Evolutionary conservation across 192 early-diverging fungal species (phyloP), one percentile per base, ranked within the genome.

Genomic region (Coemansia sp.): DNA sequence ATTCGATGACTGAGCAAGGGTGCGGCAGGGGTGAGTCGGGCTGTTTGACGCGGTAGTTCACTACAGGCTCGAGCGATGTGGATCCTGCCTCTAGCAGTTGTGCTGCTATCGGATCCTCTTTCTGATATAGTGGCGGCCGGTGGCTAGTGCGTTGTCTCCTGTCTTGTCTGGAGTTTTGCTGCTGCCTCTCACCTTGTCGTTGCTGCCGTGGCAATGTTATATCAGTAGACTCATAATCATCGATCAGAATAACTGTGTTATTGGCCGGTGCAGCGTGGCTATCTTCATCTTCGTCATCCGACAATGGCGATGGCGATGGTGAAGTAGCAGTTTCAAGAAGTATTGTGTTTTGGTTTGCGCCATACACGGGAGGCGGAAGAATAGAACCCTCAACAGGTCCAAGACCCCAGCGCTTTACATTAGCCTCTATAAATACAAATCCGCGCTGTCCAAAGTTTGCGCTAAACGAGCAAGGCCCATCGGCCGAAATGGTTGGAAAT

Each of bases 361-460:
- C 91, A 72, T 93, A 93, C 1, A 90, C 84, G 11, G 91, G 91
- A 23, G 91, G 91, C 27, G 91, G 91, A 19, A 81, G 78, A 11
- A 88, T 61, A 4, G 89, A 83, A 36, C 91, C 90, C 67, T 87
- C 85, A 6, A 87, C 72, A 9, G 91, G 89, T 0, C 89, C 91
- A 23, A 92, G 74, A 0, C 91, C 91, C 91, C 91, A 92, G 58
- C 90, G 88, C 82, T 90, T 91, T 36, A 92, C 90, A 64, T 92
- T 92, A 46, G 90, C 91, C 64, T 93, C 91, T 5, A 93, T 84
- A 78, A 93, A 93, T 6, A 93, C 91, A 74, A 91, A 93, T 10
- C 90, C 90, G 32, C 85, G 83, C 68, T 92, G 90, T 17, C 90
- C 90, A 83, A 92, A 86, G 76, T 92, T 92, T 60, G 89, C 88